Base-by-base conservation (phyloP, 2,329 filamentous ascomycete species). In the Monosporascus cannonballus region DNA sequence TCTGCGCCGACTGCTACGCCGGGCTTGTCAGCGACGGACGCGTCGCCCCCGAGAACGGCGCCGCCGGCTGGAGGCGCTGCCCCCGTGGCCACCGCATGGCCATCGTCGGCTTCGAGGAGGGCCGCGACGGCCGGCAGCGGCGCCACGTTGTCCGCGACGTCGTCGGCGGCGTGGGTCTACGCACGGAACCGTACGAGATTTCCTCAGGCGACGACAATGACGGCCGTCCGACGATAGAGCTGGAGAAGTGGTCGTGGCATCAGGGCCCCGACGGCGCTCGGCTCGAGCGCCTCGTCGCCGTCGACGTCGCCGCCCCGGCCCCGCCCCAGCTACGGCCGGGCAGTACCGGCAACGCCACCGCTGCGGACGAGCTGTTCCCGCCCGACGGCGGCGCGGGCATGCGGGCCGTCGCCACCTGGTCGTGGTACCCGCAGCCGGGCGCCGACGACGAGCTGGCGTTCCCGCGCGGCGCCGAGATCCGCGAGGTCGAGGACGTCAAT, bases 401-500 rank as follows among this genome's bases (percentile, higher is more conserved):
- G 56, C 72, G 75, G 22, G 81, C 83, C 6, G 66, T 78, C 24
- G 90, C 90, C 0, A 70, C 79, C 17, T 96, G 90, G 88, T 79
- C 84, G 4, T 96, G 90, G 78, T 92, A 87, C 64, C 90, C 90
- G 0, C 79, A 80, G 2, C 71, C 77, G 0, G 78, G 73, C 0
- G 80, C 80, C 1, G 76, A 75, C 20, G 89, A 96, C 65, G 93
- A 97, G 71, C 71, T 97, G 41, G 70, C 85, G 56, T 96, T 97
- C 61, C 93, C 93, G 0, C 85, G 84, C 49, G 85, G 88, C 9
- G 91, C 92, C 0, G 89, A 94, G 69, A 81, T 97, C 15, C 78
- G 79, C 6, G 93, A 97, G 72, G 83, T 87, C 38, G 87, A 93
- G 67, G 88, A 94, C 68, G 83, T 95, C 47, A 96, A 96, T 67